Base-by-base conservation (phyloP, 169 alveolate species). In the Cryptosporidium sp. region DNA sequence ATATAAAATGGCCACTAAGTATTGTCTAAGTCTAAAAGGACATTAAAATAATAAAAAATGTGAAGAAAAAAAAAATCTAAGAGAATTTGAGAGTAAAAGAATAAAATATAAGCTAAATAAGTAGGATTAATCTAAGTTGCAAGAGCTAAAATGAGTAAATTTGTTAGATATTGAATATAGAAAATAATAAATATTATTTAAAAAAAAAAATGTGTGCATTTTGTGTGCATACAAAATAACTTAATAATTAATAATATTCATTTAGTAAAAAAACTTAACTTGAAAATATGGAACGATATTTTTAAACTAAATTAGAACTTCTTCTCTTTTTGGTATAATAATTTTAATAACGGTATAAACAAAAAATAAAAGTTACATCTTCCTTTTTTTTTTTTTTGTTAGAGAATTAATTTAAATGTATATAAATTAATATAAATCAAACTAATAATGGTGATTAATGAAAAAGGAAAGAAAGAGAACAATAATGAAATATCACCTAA, bases 1-100 rank as follows among this genome's bases (percentile, higher is more conserved):
- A 18, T 5, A 18, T 23, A 8, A 53, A 56, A 56, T 56, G 37
- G 26, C 67, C 37, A 26, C 37, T 26, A 56, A 23, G 67, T 56
- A 56, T 56, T 56, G 67, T 56, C 67, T 56, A 56, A 56, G 67
- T 56, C 67, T 23, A 56, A 53, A 56, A 21, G 67, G 35, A 56
- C 35, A 56, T 56, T 9, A 26, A 26, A 56, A 9, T 56, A 9
- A 56, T 3, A 0, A 53, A 23, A 18, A 0, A 53, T 3, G 4
- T 9, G 18, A 7, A 56, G 14, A 56, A 23, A 9, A 26, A 6
- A 56, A n/a, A 26, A 39, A 39, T 39, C 10, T 5, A 39, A 42
- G 18, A 23, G 67, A 23, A 56, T 5, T 37, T 35, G 3, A n/a
- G 14, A 21, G 37, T 8, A n/a, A 23, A n/a, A 0, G 3, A 21